These are phyloP conservation scores for Salix exigua DNA, from an alignment of 345 rosid genomes.

Conservation along the genomic window DNA sequence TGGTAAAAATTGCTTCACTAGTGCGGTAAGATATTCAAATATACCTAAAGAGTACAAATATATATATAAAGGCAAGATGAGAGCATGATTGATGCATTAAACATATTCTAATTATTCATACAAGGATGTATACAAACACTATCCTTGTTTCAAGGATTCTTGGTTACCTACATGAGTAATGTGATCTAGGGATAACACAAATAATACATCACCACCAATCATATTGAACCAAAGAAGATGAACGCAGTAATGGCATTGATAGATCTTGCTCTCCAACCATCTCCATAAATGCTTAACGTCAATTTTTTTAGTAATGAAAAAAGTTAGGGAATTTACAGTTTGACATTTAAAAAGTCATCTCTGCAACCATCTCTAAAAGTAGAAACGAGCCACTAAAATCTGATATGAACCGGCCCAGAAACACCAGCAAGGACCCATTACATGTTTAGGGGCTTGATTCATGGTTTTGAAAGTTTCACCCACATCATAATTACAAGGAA, in stretches of 20 bases:
- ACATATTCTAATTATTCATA: background rate
- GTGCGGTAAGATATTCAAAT: background rate
- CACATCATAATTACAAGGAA: no score
- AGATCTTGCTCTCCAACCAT: background rate
- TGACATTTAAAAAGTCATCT: background rate
- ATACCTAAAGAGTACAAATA: background rate
- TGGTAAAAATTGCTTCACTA: background rate
- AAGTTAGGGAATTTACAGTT: background rate
- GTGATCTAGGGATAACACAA: background rate
- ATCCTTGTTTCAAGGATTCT: background rate
- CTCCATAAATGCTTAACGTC: background rate
- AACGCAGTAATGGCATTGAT: background rate
- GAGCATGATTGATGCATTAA: background rate
- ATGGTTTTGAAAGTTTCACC: no score
- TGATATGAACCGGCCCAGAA: no score
- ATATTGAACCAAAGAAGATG: background rate
- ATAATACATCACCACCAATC: background rate
- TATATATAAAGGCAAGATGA: background rate
- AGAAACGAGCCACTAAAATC: no score
- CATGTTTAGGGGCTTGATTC: no score
- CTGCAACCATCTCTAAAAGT: no score
- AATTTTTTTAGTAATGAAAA: background rate
- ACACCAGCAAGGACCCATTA: no score
- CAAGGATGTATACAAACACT: background rate
- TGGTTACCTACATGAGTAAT: background rate